Evolutionary conservation across 192 early-diverging fungal genomes (phyloP).

Genomic region (Coemansia sp.): DNA sequence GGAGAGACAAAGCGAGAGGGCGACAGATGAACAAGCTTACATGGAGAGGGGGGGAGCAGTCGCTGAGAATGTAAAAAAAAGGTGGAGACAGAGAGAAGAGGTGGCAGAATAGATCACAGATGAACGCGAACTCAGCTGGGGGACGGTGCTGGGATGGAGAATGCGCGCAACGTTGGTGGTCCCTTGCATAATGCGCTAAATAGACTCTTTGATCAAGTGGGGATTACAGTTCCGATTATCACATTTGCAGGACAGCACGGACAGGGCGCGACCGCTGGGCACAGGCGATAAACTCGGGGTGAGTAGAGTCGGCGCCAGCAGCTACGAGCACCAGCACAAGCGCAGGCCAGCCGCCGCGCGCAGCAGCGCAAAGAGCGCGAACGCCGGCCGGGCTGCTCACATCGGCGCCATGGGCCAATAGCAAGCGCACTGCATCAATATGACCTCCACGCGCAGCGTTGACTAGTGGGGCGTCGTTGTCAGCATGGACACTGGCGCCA

Average conservation of each 20-base stretch:
- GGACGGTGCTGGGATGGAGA: neutral
- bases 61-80: neutral
- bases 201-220: neutral
- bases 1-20: too few relatives aligned
- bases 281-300: slow-evolving; percentile 34
- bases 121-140: neutral
- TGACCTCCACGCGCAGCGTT: slow-evolving; percentile 43
- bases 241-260: slow-evolving; percentile 23
- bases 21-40: neutral
- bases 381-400: slow-evolving; percentile 24
- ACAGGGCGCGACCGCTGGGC: slow-evolving; percentile 36
- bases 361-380: slow-evolving; percentile 42
- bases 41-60: neutral
- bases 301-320: slow-evolving; percentile 38
- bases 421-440: slow-evolving; percentile 18
- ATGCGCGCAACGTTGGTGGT: slow-evolving; percentile 6
- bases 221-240: neutral
- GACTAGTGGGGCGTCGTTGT: slow-evolving; percentile 22
- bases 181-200: neutral
- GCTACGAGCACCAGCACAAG: slow-evolving; percentile 40
- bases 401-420: slow-evolving; percentile 31
- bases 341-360: slow-evolving; percentile 43
- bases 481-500: slow-evolving; percentile 32
- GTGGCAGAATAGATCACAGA: slow-evolving; percentile 4
- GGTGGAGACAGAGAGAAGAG: neutral